Percentiles rank a stretch among this genome's conserved stretches.
Conservation (phyloP, 2,329 filamentous ascomycete species). For the Phaeosphaeria sp. region DNA sequence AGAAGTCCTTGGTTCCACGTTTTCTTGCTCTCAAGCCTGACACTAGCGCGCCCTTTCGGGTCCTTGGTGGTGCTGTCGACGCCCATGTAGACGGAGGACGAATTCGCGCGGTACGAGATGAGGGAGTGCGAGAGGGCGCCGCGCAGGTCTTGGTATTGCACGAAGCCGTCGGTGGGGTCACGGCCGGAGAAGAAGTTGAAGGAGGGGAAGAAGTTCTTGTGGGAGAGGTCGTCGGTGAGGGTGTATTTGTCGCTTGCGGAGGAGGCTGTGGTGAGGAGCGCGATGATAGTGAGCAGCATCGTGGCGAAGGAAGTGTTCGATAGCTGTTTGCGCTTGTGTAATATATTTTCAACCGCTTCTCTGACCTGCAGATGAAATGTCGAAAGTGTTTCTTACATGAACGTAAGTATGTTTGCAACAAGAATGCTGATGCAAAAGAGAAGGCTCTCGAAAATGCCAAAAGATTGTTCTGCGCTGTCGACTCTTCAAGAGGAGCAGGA, state of each 20-base stretch:
- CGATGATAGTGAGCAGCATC: conserved; percentile 16
- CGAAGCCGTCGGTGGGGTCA: conserved; percentile 41
- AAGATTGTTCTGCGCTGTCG: background rate
- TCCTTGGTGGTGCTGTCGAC: conserved; percentile 49
- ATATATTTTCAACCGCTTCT: background rate
- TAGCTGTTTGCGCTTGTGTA: background rate
- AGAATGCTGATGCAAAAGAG: background rate
- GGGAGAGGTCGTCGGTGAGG: conserved; percentile 35
- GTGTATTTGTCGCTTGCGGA: conserved; percentile 21
- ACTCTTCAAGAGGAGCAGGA: background rate
- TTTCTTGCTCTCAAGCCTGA: conserved; percentile 41
- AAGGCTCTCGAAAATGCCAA: background rate
- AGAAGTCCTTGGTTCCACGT: conserved; percentile 40
- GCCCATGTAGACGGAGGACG: conserved; percentile 43
- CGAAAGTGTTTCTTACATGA: background rate
- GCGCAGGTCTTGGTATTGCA: conserved; percentile 32
- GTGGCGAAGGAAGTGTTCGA: background rate
- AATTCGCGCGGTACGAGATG: conserved; percentile 26
- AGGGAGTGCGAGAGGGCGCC: conserved; percentile 18
- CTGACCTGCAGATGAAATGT: conserved; percentile 2
- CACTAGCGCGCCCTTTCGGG: conserved; percentile 33
- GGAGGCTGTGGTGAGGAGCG: conserved; percentile 7
- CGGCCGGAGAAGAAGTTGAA: conserved; percentile 40
- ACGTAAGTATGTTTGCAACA: background rate
- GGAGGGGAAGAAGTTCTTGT: conserved; percentile 40